phyloP scores from a whole-genome alignment of 2,329 filamentous ascomycete genomes.

The Phialemonium atrogriseum region DNA sequence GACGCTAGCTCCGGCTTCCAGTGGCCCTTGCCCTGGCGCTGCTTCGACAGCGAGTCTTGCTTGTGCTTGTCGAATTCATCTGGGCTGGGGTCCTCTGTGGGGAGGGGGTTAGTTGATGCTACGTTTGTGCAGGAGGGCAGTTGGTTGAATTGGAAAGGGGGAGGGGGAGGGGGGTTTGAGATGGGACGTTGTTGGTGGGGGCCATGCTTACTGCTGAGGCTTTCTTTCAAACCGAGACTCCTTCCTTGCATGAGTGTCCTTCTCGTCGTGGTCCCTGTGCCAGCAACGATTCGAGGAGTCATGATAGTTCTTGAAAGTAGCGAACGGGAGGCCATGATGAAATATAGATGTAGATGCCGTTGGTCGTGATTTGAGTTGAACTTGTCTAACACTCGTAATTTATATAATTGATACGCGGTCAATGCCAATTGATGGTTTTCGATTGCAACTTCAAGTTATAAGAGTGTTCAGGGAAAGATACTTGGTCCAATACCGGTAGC shows the following conservation, averaged over 20 bases:
- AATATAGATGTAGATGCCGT: too few species aligned
- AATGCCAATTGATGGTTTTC: too few species aligned
- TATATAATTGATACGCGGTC: too few species aligned
- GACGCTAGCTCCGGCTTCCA: constrained; percentile 74
- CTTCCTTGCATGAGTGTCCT: not conserved
- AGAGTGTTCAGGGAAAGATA: too few species aligned
- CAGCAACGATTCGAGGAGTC: too few species aligned
- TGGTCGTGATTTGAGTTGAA: too few species aligned
- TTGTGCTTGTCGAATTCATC: constrained; percentile 49
- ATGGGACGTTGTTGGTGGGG: not conserved
- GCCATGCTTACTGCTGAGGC: not conserved
- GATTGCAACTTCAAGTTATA: too few species aligned
- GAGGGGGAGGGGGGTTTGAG: not conserved
- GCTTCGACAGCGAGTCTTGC: constrained; percentile 54
- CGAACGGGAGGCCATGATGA: constrained; percentile 1
- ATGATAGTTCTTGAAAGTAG: too few species aligned
- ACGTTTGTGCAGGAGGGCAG: not conserved
- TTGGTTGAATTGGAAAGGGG: not conserved
- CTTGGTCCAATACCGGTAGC: too few species aligned
- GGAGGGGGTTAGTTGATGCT: not conserved
- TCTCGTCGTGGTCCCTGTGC: too few species aligned
- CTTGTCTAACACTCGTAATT: too few species aligned
- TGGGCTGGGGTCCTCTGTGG: constrained; percentile 18
- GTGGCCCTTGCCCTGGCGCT: constrained; percentile 59
- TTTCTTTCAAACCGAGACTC: constrained; percentile 1